Evolutionary conservation across 2,329 filamentous ascomycete species (phyloP).

Genomic region (Ramichloridium luteum): DNA sequence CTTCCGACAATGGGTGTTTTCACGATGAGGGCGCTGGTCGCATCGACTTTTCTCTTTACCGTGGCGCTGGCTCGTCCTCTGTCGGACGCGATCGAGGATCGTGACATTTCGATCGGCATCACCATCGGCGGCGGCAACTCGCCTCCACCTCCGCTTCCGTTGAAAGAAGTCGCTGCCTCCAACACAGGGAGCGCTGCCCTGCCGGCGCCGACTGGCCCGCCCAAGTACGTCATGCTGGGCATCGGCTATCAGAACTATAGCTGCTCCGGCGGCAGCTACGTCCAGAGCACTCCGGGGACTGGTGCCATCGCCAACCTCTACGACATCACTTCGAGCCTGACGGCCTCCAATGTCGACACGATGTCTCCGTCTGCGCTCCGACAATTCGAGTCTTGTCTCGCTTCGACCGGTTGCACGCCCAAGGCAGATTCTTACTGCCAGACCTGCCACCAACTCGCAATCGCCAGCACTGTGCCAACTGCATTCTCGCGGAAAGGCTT

Average conservation of each 20-base stretch:
- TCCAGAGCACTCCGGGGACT: slow-evolving; percentile 25
- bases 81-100: too few species aligned
- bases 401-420: slow-evolving; percentile 8
- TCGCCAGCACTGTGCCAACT: slow-evolving; percentile 3
- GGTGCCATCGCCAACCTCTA: slow-evolving; percentile 37
- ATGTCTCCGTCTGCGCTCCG: slow-evolving; percentile 9
- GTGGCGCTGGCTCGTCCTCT: too few species aligned
- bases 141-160: slow-evolving; percentile 7
- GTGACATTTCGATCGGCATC: too few species aligned
- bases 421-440: slow-evolving; percentile 8
- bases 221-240: slow-evolving; percentile 43
- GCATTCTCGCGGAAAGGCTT: slow-evolving; percentile 33
- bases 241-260: slow-evolving; percentile 60
- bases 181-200: slow-evolving; percentile 10
- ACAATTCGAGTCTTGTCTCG: slow-evolving; percentile 13
- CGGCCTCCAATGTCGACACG: slow-evolving; percentile 11
- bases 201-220: slow-evolving; percentile 10
- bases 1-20: too few species aligned
- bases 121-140: too few species aligned
- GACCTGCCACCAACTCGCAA: slow-evolving; percentile 19
- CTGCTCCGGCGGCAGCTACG: slow-evolving; percentile 29
- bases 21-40: too few species aligned
- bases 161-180: slow-evolving; percentile 7
- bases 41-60: too few species aligned
- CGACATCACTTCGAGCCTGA: slow-evolving; percentile 29